These are phyloP conservation scores for Coix lacrymajobi DNA, from an alignment of 176 grass and related monocot genomes.

Conservation along the genomic window DNA sequence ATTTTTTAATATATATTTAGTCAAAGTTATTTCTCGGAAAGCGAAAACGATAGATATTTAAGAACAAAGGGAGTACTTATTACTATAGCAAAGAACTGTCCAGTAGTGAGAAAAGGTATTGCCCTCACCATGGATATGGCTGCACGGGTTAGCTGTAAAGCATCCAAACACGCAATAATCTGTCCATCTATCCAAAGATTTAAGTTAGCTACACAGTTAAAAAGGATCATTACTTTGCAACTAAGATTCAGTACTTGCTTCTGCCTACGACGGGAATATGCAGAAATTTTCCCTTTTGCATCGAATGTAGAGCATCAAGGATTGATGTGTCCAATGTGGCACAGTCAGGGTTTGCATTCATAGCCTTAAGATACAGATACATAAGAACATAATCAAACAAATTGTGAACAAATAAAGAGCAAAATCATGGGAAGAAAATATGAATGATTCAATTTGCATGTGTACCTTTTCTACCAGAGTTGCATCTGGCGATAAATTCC, in stretches of 20 bases:
- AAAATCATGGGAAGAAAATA: background rate
- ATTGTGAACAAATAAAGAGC: background rate
- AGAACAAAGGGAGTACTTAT: too few relatives aligned
- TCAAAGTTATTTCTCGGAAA: too few relatives aligned
- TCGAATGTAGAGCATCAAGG: constrained; percentile 76
- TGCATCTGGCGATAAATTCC: constrained; percentile 57
- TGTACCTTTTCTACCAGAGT: constrained; percentile 69
- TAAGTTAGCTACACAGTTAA: background rate
- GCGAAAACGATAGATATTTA: too few relatives aligned
- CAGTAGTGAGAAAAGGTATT: background rate
- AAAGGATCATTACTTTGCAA: background rate
- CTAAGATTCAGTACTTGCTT: constrained; percentile 44
- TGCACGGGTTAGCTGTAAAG: constrained; percentile 64
- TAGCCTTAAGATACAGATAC: constrained; percentile 46
- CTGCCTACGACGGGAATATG: constrained; percentile 78
- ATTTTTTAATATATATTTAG: too few relatives aligned
- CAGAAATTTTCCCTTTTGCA: constrained; percentile 73
- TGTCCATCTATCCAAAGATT: constrained; percentile 48
- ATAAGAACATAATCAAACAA: background rate
- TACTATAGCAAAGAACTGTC: background rate
- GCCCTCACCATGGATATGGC: constrained; percentile 73
- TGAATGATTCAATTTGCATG: background rate
- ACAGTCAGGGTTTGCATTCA: constrained; percentile 59
- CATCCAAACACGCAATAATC: constrained; percentile 71
- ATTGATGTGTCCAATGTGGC: constrained; percentile 64